phyloP scores from a whole-genome alignment of 2,329 filamentous ascomycete genomes.

The Exophiala spinifera region DNA sequence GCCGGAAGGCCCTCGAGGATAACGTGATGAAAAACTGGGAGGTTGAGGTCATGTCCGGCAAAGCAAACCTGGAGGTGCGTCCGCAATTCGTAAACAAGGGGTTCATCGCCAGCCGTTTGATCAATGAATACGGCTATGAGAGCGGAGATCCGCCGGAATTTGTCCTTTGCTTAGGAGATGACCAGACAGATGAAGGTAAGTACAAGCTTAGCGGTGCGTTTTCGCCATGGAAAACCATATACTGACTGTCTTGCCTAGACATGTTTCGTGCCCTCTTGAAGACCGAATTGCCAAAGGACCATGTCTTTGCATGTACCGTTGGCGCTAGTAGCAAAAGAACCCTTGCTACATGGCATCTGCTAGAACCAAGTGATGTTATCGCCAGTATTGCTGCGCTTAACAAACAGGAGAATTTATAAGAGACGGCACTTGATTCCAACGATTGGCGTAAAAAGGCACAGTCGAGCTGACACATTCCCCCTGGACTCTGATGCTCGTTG shows the following conservation, averaged over 20 bases:
- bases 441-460: too few species aligned
- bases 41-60: constrained; percentile 94
- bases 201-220: background rate
- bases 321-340: constrained; percentile 91
- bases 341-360: constrained; percentile 81
- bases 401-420: constrained; percentile 22
- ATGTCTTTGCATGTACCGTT: constrained; percentile 87
- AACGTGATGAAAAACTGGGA: constrained; percentile 78
- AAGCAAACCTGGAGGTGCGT: constrained; percentile 95
- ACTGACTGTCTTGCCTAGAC: constrained; percentile 44
- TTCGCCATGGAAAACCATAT: background rate
- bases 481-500: background rate
- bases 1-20: constrained; percentile 74
- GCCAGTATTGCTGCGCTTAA: constrained; percentile 48
- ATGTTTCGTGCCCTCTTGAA: constrained; percentile 77
- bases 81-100: constrained; percentile 98
- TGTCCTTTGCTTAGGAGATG: constrained; percentile 86
- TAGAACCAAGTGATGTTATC: constrained; percentile 86
- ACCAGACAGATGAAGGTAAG: constrained; percentile 94
- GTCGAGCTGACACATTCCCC: too few species aligned
- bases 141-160: constrained; percentile 69
- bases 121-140: constrained; percentile 64
- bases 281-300: constrained; percentile 56
- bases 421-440: background rate
- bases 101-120: constrained; percentile 81